A percentile compares a stretch with the other conserved stretches of the same genome.
Evolutionary conservation across 1,284 basidiomycete genomes (phyloP).

Genomic region (Pseudozyma pruni): DNA sequence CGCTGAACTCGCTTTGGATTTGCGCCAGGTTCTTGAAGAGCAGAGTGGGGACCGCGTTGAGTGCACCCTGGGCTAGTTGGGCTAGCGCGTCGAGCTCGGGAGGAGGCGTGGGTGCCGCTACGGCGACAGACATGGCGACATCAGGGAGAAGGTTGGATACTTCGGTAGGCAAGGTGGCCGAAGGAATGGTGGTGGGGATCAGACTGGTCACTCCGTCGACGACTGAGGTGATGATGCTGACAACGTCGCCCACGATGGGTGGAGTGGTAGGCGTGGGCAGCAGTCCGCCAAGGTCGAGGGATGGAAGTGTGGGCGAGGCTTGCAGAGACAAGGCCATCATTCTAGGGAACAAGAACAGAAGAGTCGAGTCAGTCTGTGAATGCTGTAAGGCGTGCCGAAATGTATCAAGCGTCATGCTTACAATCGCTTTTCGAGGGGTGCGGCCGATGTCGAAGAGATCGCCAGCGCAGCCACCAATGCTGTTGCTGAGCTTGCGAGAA

Average conservation of each 20-base stretch:
- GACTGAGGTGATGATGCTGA: slow-evolving; percentile 28
- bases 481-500: slow-evolving; percentile 21
- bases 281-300: slow-evolving; percentile 19
- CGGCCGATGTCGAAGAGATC: slow-evolving; percentile 23
- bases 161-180: slow-evolving; percentile 10
- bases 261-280: slow-evolving; percentile 22
- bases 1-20: slow-evolving; percentile 19
- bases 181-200: slow-evolving; percentile 34
- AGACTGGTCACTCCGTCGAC: slow-evolving; percentile 33
- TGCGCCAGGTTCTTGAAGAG: slow-evolving; percentile 21
- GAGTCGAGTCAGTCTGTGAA: background rate
- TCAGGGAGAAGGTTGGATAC: slow-evolving; percentile 6
- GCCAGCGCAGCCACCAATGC: slow-evolving; percentile 34
- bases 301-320: slow-evolving; percentile 22
- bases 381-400: no score
- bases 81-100: slow-evolving; percentile 9
- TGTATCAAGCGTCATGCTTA: slow-evolving; percentile 23
- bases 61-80: slow-evolving; percentile 12
- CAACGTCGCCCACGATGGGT: slow-evolving; percentile 14
- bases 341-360: background rate
- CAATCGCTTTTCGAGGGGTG: slow-evolving; percentile 41
- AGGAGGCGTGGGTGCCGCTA: slow-evolving; percentile 4
- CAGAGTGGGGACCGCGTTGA: slow-evolving; percentile 26
- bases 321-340: slow-evolving; percentile 30
- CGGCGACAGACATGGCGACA: slow-evolving; percentile 4